phyloP scores from a whole-genome alignment of 2,329 filamentous ascomycete genomes.

The Westerdykella sp. region DNA sequence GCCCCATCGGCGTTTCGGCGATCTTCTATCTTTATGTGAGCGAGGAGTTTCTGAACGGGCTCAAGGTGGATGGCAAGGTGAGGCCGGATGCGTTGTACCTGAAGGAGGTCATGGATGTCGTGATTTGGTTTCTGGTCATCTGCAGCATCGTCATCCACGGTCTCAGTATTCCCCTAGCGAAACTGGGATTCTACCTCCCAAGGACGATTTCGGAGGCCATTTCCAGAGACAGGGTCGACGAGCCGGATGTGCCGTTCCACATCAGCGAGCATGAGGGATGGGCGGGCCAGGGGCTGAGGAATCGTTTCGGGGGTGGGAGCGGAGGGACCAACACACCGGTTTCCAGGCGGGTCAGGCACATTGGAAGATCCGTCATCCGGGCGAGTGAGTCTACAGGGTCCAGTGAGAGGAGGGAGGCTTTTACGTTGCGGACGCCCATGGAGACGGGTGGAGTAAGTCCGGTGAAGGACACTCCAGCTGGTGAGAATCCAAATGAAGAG shows the following conservation, averaged over 20 bases:
- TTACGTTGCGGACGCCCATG: too few relatives aligned
- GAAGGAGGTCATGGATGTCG: slow-evolving; percentile 59
- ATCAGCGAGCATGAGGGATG: slow-evolving; percentile 13
- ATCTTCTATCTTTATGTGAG: slow-evolving; percentile 84
- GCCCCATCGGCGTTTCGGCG: slow-evolving; percentile 83
- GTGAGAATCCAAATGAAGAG: neutral
- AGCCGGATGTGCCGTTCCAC: slow-evolving; percentile 27
- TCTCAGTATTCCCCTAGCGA: slow-evolving; percentile 70
- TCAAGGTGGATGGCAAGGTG: slow-evolving; percentile 54
- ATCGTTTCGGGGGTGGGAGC: slow-evolving; percentile 17
- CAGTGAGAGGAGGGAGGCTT: neutral
- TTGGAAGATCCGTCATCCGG: slow-evolving; percentile 31
- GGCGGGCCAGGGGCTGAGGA: slow-evolving; percentile 17
- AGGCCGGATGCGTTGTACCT: slow-evolving; percentile 62
- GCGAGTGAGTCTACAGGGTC: slow-evolving; percentile 7
- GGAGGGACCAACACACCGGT: slow-evolving; percentile 3
- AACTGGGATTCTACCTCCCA: slow-evolving; percentile 57
- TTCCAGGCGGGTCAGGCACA: slow-evolving; percentile 27
- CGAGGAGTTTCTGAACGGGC: slow-evolving; percentile 61
- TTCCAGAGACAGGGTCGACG: slow-evolving; percentile 17
- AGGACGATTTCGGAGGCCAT: slow-evolving; percentile 53
- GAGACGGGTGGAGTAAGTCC: neutral
- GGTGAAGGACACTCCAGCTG: neutral
- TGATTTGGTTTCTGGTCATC: slow-evolving; percentile 81
- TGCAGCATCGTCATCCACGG: slow-evolving; percentile 84